phyloP scores from a whole-genome alignment of 805 yeast species.

The baker's yeast (Saccharomyces cerevisiae) region DNA sequence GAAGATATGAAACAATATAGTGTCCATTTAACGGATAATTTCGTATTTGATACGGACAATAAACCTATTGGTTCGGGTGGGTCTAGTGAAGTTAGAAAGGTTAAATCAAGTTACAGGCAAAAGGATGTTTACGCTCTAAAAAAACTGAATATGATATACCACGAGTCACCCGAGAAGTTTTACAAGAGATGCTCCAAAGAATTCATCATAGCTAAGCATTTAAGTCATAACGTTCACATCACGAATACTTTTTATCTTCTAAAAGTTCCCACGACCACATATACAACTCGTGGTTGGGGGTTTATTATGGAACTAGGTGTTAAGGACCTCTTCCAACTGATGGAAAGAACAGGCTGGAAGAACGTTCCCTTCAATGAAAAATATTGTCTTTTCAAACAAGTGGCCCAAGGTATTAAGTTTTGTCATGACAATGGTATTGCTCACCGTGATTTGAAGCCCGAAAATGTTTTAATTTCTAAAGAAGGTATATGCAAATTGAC shows the following conservation, averaged over 20 bases:
- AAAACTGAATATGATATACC: conserved; percentile 49
- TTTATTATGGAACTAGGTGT: conserved; percentile 59
- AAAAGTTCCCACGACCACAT: conserved; percentile 48
- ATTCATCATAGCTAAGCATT: conserved; percentile 48
- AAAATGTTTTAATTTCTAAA: conserved; percentile 52
- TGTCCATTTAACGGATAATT: conserved; percentile 47
- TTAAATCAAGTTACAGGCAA: conserved; percentile 30
- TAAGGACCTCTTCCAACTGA: conserved; percentile 53
- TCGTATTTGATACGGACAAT: conserved; percentile 38
- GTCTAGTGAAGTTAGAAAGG: conserved; percentile 54
- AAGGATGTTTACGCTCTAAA: conserved; percentile 56
- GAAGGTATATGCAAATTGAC: conserved; percentile 60
- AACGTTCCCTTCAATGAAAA: conserved; percentile 43
- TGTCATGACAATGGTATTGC: conserved; percentile 61
- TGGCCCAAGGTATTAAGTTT: conserved; percentile 51
- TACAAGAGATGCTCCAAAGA: conserved; percentile 60
- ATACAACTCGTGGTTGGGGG: conserved; percentile 67
- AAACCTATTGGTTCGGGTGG: conserved; percentile 67
- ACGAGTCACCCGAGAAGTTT: conserved; percentile 59
- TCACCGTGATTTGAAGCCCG: conserved; percentile 71
- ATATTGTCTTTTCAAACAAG: conserved; percentile 61
- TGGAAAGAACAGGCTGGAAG: conserved; percentile 56
- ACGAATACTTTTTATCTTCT: conserved; percentile 48
- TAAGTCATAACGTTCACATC: conserved; percentile 52
- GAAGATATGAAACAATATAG: conserved; percentile 41